Conservation (phyloP, 208 protist genomes). For the Leishmania lainsoni region DNA sequence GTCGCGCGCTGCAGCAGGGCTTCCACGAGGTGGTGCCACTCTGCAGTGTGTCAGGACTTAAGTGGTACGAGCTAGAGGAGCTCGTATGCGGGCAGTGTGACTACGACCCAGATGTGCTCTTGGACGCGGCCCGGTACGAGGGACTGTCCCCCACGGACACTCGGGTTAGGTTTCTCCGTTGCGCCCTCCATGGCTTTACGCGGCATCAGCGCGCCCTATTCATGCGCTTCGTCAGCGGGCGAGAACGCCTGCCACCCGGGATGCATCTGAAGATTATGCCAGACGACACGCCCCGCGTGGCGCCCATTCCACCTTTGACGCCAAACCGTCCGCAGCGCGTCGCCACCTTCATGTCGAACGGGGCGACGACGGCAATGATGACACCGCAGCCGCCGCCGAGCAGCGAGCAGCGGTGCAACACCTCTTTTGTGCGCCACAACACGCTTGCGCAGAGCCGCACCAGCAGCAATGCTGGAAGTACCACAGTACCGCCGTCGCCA, state of each 20-base stretch:
- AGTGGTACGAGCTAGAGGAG: slow-evolving; percentile 92
- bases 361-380: background rate
- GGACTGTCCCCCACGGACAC: slow-evolving; percentile 49
- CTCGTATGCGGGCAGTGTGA: slow-evolving; percentile 89
- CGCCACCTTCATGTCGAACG: background rate
- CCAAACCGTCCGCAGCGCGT: background rate
- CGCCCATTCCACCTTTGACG: slow-evolving; percentile 19
- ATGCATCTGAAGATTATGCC: slow-evolving; percentile 86
- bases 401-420: background rate
- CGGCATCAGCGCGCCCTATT: slow-evolving; percentile 83
- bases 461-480: slow-evolving; percentile 6
- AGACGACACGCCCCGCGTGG: slow-evolving; percentile 30
- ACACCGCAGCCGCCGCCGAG: slow-evolving; percentile 30
- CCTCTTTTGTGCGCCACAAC: slow-evolving; percentile 22
- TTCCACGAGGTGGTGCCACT: slow-evolving; percentile 89
- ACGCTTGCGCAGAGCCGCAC: slow-evolving; percentile 13
- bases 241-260: slow-evolving; percentile 78
- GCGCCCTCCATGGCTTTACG: slow-evolving; percentile 79
- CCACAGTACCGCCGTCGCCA: slow-evolving; percentile 12
- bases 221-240: slow-evolving; percentile 92
- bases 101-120: slow-evolving; percentile 89
- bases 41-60: slow-evolving; percentile 60
- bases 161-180: slow-evolving; percentile 79
- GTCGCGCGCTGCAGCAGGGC: slow-evolving; percentile 79
- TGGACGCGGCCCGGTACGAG: slow-evolving; percentile 85